These are phyloP conservation scores for Podaxis sp. DNA, from an alignment of 768 basidiomycete species.

Conservation along the genomic window DNA sequence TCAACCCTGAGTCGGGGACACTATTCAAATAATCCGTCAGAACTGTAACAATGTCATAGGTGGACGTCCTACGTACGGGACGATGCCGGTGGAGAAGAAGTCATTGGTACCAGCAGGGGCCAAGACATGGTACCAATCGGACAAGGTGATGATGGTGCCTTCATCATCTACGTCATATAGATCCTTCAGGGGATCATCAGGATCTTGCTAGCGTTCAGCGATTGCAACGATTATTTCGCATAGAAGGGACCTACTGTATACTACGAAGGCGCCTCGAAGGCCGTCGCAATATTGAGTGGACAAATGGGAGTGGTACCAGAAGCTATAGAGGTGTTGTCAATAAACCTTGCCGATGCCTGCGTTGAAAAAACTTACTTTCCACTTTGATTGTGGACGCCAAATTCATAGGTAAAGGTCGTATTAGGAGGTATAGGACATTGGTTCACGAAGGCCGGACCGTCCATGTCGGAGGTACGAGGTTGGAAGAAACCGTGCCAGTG, in stretches of 20 bases:
- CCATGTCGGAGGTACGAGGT: constrained; percentile 42
- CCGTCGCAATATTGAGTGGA: constrained; percentile 26
- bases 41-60: neutral
- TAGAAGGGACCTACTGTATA: constrained; percentile 28
- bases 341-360: neutral
- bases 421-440: constrained; percentile 21
- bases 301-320: constrained; percentile 22
- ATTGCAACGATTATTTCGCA: constrained; percentile 15
- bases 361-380: constrained; percentile 15
- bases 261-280: constrained; percentile 25
- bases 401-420: constrained; percentile 20
- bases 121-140: constrained; percentile 10
- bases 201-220: constrained; percentile 23
- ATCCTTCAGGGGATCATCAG: constrained; percentile 27
- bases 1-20: constrained; percentile 11
- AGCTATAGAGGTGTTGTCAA: neutral
- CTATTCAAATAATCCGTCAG: neutral
- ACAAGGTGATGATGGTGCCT: constrained; percentile 29
- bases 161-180: constrained; percentile 34
- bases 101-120: constrained; percentile 38
- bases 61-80: constrained; percentile 10
- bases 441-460: constrained; percentile 33
- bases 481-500: constrained; percentile 32
- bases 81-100: constrained; percentile 28
- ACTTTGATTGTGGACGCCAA: neutral